Evolutionary conservation across 106 monocot genomes (phyloP).

Genomic region (Ottelia alismoides): DNA sequence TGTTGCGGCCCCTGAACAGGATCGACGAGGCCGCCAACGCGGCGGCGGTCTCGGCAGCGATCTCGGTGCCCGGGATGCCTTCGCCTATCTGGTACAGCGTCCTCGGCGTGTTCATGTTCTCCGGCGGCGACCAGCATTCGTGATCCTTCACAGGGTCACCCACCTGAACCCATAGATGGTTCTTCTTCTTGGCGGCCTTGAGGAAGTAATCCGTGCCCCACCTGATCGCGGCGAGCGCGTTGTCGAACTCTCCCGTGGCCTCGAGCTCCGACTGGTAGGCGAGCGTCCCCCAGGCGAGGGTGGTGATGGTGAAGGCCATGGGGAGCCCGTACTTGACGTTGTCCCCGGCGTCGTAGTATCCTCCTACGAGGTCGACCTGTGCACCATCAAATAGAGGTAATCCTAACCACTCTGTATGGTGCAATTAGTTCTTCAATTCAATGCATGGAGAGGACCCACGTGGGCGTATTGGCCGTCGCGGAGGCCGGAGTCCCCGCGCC

Average conservation of each 20-base stretch:
- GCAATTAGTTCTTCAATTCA: background rate
- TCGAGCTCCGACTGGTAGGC: constrained; percentile 40
- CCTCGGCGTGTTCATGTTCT: constrained; percentile 81
- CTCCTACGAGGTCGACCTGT: constrained; percentile 58
- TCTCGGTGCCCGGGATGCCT: constrained; percentile 63
- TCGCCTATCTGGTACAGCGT: constrained; percentile 58
- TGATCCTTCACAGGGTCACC: constrained; percentile 78
- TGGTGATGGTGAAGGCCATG: constrained; percentile 94
- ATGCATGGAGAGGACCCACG: constrained; percentile 14
- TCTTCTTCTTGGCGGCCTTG: constrained; percentile 40
- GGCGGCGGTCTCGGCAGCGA: constrained; percentile 88
- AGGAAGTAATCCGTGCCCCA: constrained; percentile 96
- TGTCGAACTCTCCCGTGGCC: constrained; percentile 33
- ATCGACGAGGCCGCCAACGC: constrained; percentile 89
- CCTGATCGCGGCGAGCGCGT: constrained; percentile 52
- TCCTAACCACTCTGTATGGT: background rate
- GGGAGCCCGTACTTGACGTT: constrained; percentile 92
- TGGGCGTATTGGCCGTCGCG: constrained; percentile 37
- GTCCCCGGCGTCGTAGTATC: constrained; percentile 90
- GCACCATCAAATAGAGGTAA: background rate
- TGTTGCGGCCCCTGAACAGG: constrained; percentile 44
- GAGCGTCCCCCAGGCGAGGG: constrained; percentile 67
- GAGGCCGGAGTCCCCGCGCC: constrained; percentile 55
- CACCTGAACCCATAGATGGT: constrained; percentile 72
- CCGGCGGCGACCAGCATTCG: constrained; percentile 70